Evolutionary conservation across 2,329 filamentous ascomycete species (phyloP).

Genomic region (Apiospora hydei): DNA sequence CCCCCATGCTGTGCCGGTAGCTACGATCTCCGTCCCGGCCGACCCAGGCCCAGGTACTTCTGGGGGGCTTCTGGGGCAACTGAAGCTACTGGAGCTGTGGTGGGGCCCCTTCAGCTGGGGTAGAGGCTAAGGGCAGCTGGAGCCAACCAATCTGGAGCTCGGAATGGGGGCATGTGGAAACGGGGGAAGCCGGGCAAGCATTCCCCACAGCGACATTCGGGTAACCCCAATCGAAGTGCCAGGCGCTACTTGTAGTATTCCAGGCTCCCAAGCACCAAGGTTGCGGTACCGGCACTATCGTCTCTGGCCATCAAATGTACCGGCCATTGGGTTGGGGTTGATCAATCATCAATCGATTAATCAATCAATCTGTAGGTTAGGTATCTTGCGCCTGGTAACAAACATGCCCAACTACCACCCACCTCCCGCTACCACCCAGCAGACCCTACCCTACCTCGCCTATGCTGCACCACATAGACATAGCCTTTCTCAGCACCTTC

Average conservation of each 20-base stretch:
- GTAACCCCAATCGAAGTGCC: background rate
- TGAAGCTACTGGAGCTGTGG: background rate
- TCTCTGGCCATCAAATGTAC: background rate
- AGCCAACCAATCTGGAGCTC: constrained; percentile 1
- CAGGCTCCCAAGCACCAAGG: background rate
- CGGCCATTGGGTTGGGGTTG: background rate
- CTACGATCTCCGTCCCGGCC: constrained; percentile 2
- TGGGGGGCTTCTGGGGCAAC: background rate
- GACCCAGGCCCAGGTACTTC: background rate
- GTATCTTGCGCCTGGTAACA: background rate
- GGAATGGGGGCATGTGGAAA: constrained; percentile 7
- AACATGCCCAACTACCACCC: constrained; percentile 1
- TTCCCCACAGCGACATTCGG: background rate
- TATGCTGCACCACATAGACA: background rate
- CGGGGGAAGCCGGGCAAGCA: background rate
- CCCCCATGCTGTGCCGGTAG: background rate
- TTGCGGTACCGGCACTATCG: background rate
- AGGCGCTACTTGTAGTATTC: background rate
- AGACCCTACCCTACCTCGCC: background rate
- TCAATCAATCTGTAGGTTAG: too few relatives aligned
- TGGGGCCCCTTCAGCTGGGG: constrained; percentile 7
- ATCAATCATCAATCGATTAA: background rate
- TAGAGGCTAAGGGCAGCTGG: constrained; percentile 1
- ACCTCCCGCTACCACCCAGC: background rate
- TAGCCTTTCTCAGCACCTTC: constrained; percentile 14